Evolutionary conservation across 1,284 basidiomycete species (phyloP), one percentile per base, ranked within the genome.

Genomic region (Cryptococcus maquisensis): DNA sequence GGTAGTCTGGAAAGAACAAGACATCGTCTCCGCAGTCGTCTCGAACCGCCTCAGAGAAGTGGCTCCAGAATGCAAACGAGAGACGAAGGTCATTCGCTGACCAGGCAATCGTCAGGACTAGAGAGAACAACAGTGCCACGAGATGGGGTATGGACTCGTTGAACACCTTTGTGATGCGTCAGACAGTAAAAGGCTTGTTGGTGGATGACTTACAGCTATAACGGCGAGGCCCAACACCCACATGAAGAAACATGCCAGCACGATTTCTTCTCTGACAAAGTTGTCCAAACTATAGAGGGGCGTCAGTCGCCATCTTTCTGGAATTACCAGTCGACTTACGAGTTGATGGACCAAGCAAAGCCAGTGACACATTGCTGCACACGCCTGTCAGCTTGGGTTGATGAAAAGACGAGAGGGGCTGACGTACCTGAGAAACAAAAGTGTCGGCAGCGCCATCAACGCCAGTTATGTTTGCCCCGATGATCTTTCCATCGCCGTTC

Each of bases 91-190:
- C 78, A 51, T 81, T 78, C 45, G 76, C 81, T 21, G 83, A 81
- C 87, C 86, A 88, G 15, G 75, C 81, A 5, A 85, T 87, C 3
- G 84, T 84, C 56, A 86, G 76, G 46, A 86, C 63, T 61, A 88
- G 86, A 1, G 86, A 88, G 43, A 87, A 68, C 56, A 88, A 18
- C n/a, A 32, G 16, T n/a, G 62, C 80, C 56, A 66, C 80, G 6
- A 84, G 84, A 61, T 90, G 87, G 5, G 87, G 87, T 52, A 88
- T 86, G 1, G 87, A 88, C 72, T 89, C 87, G 67, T 89, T 88
- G 50, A 88, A 72, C 45, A 89, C 73, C 73, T 73, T 47, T 20
- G 37, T 24, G 32, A 21, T 49, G 20, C 37, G 21, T 52, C 42
- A 43, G n/a, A 41, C 6, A 32, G 28, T 6, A 10, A 32, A 8